Evolutionary conservation across 108 stramenopile genomes (phyloP).

Genomic region (Heterococcus sp.): DNA sequence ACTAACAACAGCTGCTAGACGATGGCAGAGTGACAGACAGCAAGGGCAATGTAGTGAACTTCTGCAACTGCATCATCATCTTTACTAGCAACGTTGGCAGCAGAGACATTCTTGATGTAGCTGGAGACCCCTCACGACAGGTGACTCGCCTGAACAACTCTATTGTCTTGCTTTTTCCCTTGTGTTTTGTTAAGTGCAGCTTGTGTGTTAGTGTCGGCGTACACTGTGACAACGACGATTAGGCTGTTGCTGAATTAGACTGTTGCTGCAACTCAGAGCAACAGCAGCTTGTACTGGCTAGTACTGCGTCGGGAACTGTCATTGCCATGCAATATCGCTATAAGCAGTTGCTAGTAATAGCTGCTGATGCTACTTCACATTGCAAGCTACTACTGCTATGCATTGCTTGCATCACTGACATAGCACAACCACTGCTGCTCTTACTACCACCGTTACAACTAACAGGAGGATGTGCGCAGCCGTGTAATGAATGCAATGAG

Average conservation of each 20-base stretch:
- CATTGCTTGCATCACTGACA: background rate
- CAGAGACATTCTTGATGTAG: conserved; percentile 65
- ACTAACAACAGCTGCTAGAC: conserved; percentile 89
- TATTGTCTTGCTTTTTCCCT: no score
- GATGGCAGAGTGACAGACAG: conserved; percentile 92
- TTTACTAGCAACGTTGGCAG: conserved; percentile 90
- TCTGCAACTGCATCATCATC: conserved; percentile 89
- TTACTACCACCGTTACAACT: background rate
- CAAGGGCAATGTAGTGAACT: conserved; percentile 89
- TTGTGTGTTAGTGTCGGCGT: no score
- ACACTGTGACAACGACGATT: background rate
- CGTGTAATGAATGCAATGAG: conserved; percentile 75
- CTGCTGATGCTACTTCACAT: no score
- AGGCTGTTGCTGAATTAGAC: no score
- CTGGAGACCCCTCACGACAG: conserved; percentile 4
- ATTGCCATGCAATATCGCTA: no score
- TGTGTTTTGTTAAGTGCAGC: no score
- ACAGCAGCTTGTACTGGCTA: no score
- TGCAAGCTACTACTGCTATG: background rate
- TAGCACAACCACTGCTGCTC: background rate
- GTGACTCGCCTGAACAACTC: no score
- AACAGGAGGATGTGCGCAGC: conserved; percentile 22
- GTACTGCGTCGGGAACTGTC: no score
- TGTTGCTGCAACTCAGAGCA: background rate
- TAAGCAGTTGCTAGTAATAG: no score